A percentile compares a stretch with the other conserved stretches of the same genome.
phyloP scores from a whole-genome alignment of 352 stramenopile species.

The Pythium aquatile region DNA sequence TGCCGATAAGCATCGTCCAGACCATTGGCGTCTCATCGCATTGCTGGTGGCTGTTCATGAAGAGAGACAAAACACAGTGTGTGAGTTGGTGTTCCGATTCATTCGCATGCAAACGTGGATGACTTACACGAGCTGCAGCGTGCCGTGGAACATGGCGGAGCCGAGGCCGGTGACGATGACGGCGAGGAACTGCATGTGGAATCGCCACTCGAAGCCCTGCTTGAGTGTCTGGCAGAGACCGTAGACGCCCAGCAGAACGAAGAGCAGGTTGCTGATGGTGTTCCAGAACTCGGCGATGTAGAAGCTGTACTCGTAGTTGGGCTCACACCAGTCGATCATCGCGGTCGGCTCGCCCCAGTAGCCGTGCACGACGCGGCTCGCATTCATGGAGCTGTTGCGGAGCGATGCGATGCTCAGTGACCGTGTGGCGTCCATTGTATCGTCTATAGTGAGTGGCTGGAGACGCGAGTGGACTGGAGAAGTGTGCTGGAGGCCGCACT shows the following conservation, averaged over 20 bases:
- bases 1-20: slow-evolving; percentile 68
- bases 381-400: background rate
- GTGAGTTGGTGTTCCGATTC: background rate
- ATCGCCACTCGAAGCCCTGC: slow-evolving; percentile 71
- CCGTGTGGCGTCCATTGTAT: background rate
- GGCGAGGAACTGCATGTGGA: slow-evolving; percentile 65
- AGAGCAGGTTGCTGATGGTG: slow-evolving; percentile 82
- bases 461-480: background rate
- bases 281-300: slow-evolving; percentile 91
- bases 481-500: background rate
- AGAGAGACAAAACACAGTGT: background rate
- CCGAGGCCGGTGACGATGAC: slow-evolving; percentile 80
- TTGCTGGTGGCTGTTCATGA: slow-evolving; percentile 45
- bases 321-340: slow-evolving; percentile 87
- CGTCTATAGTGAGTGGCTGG: background rate
- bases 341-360: slow-evolving; percentile 68
- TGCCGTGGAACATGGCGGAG: slow-evolving; percentile 85
- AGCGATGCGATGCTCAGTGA: background rate
- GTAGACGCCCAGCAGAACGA: slow-evolving; percentile 74
- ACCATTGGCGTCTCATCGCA: slow-evolving; percentile 84
- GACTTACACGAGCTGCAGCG: slow-evolving; percentile 63
- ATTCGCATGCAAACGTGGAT: too few species aligned
- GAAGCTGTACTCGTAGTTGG: slow-evolving; percentile 72
- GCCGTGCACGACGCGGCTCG: background rate
- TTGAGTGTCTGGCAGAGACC: slow-evolving; percentile 61